Conservation (phyloP, 768 basidiomycete species). For the Tephrocybe sp. region DNA sequence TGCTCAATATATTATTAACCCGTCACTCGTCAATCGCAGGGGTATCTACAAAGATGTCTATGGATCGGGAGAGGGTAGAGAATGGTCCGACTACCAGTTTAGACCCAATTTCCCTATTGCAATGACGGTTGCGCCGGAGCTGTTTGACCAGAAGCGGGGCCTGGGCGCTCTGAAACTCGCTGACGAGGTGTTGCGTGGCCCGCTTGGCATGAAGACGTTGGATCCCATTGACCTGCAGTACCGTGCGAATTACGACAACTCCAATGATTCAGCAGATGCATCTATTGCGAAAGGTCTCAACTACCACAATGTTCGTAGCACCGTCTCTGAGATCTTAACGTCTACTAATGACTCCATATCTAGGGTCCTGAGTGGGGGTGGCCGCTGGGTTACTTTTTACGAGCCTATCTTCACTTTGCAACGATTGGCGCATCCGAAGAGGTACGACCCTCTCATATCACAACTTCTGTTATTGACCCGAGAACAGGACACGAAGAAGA, state of each 20-base stretch:
- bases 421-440: slow-evolving; percentile 59
- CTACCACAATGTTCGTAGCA: slow-evolving; percentile 75
- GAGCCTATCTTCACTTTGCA: slow-evolving; percentile 92
- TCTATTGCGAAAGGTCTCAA: slow-evolving; percentile 91
- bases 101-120: slow-evolving; percentile 93
- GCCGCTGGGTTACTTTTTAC: slow-evolving; percentile 94
- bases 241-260: slow-evolving; percentile 89
- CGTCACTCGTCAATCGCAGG: slow-evolving; percentile 76
- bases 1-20: slow-evolving; percentile 63
- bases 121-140: slow-evolving; percentile 95
- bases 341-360: slow-evolving; percentile 13
- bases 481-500: slow-evolving; percentile 61
- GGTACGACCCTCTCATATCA: slow-evolving; percentile 39
- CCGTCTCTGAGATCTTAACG: neutral
- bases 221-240: slow-evolving; percentile 89
- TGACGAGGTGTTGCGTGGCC: slow-evolving; percentile 78
- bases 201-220: slow-evolving; percentile 95
- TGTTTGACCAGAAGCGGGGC: slow-evolving; percentile 83
- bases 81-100: slow-evolving; percentile 98
- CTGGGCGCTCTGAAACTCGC: slow-evolving; percentile 78
- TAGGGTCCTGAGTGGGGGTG: slow-evolving; percentile 95
- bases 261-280: slow-evolving; percentile 85
- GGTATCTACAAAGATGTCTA: slow-evolving; percentile 99
- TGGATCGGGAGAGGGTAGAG: slow-evolving; percentile 81
- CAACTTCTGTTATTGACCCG: slow-evolving; percentile 1